Base-by-base conservation (phyloP, 257 asterid genomes). In the Agastache rugosa region DNA sequence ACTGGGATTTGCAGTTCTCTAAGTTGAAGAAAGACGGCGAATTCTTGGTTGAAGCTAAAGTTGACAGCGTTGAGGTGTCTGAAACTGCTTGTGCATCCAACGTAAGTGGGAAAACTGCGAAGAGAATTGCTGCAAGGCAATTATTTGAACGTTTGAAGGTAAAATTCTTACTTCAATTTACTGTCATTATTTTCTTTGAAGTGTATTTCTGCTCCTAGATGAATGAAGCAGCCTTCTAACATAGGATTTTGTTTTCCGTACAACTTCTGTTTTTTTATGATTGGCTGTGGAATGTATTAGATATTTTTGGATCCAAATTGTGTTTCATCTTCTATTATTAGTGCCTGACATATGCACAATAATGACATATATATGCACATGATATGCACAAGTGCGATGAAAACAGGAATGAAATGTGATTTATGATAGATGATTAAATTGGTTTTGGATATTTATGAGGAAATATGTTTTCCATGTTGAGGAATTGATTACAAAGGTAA, bases 141-240 rank as follows among this genome's bases (percentile, higher is more conserved):
- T 16, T 89, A 56, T 67, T 59, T 58, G 80, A 82, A 67, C 1
- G 35, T 45, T 82, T 94, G 86, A 89, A 89, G 99, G 99, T 94
- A 75, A 75, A 55, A 17, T 61, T 75, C 53, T 17, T 1, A 35
- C 6, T n/a, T 62, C 19, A 62, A 25, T 31, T 31, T 59, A 54
- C 35, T 42, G 54, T 81, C 45, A 11, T 45, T 37, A 51, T 12
- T 22, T 42, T 63, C 15, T 7, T 55, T 58, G 12, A 17, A 34
- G 34, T n/a, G 1, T 56, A 3, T 29, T 31, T 31, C 5, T 31
- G 37, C 37, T 5, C 10, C 23, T 71, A 48, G 56, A 5, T 25
- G 27, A 16, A 20, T 12, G 17, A 22, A 62, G n/a, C 61, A 19
- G 6, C 39, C 37, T 61, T 76, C 50, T 39, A 27, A 47, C 17